phyloP scores from a whole-genome alignment of 371 early-diverging fungal genomes.

The Syncephalastrum sp. region DNA sequence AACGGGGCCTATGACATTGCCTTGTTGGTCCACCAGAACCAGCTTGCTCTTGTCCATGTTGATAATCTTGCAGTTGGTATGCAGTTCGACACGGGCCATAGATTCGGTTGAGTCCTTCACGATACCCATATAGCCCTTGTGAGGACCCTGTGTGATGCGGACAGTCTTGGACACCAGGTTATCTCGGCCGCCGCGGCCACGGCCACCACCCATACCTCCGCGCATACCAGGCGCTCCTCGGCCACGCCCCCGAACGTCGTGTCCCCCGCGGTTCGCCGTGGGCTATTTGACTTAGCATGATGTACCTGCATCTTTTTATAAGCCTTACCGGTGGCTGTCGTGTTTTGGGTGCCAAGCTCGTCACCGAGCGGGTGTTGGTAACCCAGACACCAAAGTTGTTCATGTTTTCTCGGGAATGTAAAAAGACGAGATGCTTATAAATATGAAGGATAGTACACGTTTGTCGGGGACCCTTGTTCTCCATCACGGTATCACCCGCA shows the following conservation, averaged over 20 bases:
- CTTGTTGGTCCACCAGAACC: conserved; percentile 52
- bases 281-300: no score
- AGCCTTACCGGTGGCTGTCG: conserved; percentile 3
- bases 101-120: conserved; percentile 86
- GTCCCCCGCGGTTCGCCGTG: conserved; percentile 21
- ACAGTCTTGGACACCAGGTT: conserved; percentile 88
- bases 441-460: conserved; percentile 72
- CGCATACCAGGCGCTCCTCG: conserved; percentile 53
- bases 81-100: conserved; percentile 91
- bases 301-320: no score
- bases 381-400: conserved; percentile 73
- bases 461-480: conserved; percentile 60
- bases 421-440: conserved; percentile 63
- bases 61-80: conserved; percentile 83
- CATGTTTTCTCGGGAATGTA: conserved; percentile 63
- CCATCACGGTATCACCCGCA: conserved; percentile 81
- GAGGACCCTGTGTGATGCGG: conserved; percentile 86
- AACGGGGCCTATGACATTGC: conserved; percentile 42
- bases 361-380: conserved; percentile 54
- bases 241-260: conserved; percentile 47
- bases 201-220: conserved; percentile 67
- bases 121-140: conserved; percentile 97
- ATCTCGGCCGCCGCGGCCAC: conserved; percentile 76
- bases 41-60: conserved; percentile 76
- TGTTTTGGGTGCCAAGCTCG: conserved; percentile 34